Conservation (phyloP, 169 alveolate genomes). For the Plasmodium chabaudi region DNA sequence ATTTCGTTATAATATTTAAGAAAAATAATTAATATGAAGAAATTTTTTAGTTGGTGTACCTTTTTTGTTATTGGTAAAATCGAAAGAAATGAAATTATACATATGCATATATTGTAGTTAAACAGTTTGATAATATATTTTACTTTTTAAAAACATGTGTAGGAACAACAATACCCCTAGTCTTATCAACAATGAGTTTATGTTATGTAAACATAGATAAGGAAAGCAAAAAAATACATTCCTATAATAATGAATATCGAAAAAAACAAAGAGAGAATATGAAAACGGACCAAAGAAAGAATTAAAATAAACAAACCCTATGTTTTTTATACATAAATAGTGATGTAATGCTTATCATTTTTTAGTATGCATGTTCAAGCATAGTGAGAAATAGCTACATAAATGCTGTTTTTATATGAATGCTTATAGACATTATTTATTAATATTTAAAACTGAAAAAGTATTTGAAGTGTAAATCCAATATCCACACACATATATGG, state of each 20-base stretch:
- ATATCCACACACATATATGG: too few relatives aligned
- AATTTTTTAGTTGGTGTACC: conserved; percentile 36
- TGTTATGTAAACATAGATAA: conserved; percentile 58
- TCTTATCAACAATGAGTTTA: conserved; percentile 40
- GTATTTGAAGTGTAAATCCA: too few relatives aligned
- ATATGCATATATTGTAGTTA: not conserved
- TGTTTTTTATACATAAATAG: not conserved
- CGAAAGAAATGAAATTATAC: conserved; percentile 3
- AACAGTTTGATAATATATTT: not conserved
- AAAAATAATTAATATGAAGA: conserved; percentile 28
- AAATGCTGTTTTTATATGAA: too few relatives aligned
- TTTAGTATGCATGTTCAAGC: too few relatives aligned
- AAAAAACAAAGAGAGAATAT: conserved; percentile 52
- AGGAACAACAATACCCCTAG: conserved; percentile 68
- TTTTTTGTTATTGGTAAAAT: conserved; percentile 40
- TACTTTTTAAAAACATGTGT: not conserved
- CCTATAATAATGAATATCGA: conserved; percentile 69
- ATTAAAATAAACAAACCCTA: not conserved
- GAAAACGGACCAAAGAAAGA: not conserved
- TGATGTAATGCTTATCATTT: not conserved
- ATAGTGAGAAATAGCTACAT: too few relatives aligned
- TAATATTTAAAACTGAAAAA: too few relatives aligned
- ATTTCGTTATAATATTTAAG: too few relatives aligned
- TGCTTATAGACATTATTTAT: too few relatives aligned
- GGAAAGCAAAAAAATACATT: conserved; percentile 34